Percentiles rank a stretch among this genome's conserved stretches.
Evolutionary conservation across 176 grass and related monocot genomes (phyloP).

Genomic region (Musa schizocarpa): DNA sequence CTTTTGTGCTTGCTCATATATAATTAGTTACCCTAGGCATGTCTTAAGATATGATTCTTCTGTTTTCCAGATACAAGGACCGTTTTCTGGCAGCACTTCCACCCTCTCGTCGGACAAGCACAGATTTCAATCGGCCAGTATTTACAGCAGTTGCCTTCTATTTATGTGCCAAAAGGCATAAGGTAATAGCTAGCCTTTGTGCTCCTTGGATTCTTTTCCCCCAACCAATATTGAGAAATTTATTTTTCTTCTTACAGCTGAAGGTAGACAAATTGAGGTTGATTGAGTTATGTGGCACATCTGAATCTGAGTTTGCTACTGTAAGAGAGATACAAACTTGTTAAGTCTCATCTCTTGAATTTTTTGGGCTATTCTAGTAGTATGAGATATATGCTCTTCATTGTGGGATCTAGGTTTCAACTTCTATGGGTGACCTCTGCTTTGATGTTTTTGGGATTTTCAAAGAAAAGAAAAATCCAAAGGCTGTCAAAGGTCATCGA

Average conservation of each 20-base stretch:
- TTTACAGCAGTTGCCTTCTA: slow-evolving; percentile 88
- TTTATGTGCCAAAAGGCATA: slow-evolving; percentile 89
- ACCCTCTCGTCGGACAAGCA: slow-evolving; percentile 62
- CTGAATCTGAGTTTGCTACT: slow-evolving; percentile 74
- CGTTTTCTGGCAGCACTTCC: slow-evolving; percentile 70
- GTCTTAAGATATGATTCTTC: background rate
- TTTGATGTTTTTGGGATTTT: slow-evolving; percentile 88
- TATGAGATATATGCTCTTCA: background rate
- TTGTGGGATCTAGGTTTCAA: slow-evolving; percentile 51
- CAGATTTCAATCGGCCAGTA: slow-evolving; percentile 70
- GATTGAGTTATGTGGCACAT: slow-evolving; percentile 79
- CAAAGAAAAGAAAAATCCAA: slow-evolving; percentile 90
- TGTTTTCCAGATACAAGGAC: slow-evolving; percentile 70
- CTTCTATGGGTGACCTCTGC: slow-evolving; percentile 88
- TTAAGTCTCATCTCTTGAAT: background rate
- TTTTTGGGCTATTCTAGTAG: background rate
- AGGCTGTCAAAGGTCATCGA: slow-evolving; percentile 78
- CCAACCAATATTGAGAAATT: background rate
- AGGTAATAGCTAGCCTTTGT: slow-evolving; percentile 35
- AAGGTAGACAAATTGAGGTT: slow-evolving; percentile 94
- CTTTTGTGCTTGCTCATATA: too few relatives aligned
- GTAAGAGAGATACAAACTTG: slow-evolving; percentile 19
- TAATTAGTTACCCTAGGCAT: too few relatives aligned
- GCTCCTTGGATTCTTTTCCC: background rate
- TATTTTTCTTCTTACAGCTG: slow-evolving; percentile 33